A percentile compares a stretch with the other conserved stretches of the same genome.
phyloP scores from a whole-genome alignment of 2,329 filamentous ascomycete genomes.

The Fusarium drepaniforme region DNA sequence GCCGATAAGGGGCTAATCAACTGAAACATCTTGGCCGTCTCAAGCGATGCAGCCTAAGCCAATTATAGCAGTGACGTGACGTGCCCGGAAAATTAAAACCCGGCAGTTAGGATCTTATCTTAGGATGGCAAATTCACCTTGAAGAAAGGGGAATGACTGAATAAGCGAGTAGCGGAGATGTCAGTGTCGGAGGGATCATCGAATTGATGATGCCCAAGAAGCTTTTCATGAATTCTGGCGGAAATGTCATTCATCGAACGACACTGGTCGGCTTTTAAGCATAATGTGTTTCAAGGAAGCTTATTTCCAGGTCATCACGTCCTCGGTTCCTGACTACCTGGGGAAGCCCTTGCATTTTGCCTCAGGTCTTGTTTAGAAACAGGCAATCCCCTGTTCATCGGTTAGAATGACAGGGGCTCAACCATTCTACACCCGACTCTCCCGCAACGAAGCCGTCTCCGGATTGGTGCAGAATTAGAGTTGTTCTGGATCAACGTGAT shows the following conservation, averaged over 20 bases:
- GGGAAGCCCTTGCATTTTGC: background rate
- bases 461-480: constrained; percentile 3
- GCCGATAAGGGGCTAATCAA: background rate
- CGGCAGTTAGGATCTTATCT: background rate
- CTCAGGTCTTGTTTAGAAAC: constrained; percentile 7
- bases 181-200: background rate
- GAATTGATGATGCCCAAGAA: background rate
- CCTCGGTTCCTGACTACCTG: background rate
- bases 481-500: background rate
- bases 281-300: constrained; percentile 4
- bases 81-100: background rate
- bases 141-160: background rate
- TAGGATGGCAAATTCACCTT: background rate
- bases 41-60: background rate
- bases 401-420: background rate
- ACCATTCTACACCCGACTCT: background rate
- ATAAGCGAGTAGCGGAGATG: too few species aligned
- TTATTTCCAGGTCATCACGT: background rate
- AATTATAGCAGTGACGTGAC: background rate
- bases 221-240: background rate
- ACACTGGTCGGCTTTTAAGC: background rate
- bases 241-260: background rate
- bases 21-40: constrained; percentile 9
- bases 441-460: background rate
- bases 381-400: background rate